Evolutionary conservation across 768 basidiomycete genomes (phyloP), one percentile per base, ranked within the genome.

Genomic region (Paxillus rubicundulus): DNA sequence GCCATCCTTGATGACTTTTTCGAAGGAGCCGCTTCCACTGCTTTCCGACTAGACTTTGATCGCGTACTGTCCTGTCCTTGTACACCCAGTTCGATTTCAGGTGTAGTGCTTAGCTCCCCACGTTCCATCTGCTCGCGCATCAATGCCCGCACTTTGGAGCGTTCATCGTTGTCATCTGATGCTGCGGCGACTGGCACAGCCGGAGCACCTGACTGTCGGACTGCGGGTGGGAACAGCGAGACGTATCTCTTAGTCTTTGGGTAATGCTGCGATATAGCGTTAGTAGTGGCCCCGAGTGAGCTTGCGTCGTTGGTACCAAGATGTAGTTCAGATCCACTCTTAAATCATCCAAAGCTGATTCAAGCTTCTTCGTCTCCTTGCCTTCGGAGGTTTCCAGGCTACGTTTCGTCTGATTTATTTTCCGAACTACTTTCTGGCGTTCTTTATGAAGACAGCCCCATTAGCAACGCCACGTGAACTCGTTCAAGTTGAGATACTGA

Each of bases 311-410:
- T 38, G 71, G 52, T 57, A 93, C 94, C 68, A 93, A 65, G 45
- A 95, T 82, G 65, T 98, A 98, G 66, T 95, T 94, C 41, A 97
- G 75, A 65, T 96, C 92, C 13, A 95, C 79, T n/a, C 95, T 79
- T 14, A 90, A 74, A 51, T 84, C 78, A 9, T 72, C 63, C 36
- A 97, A 63, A 12, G 78, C 70, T 37, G 70, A 63, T 51, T 82
- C 73, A 10, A 86, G 64, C 52, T 66, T 57, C 49, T 74, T 67
- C 47, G 70, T 70, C 53, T 74, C 73, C 13, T 71, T 61, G 2
- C 73, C 65, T 7, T 66, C 68, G 3, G 61, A 63, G 18, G 69
- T 69, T 9, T 71, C 63, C 4, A 88, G 61, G 43, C 70, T 73
- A 55, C 78, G 82, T 65, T 86, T 86, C n/a, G 74, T 71, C 62